Base-by-base conservation (phyloP, 192 early-diverging fungal genomes). In the Umbelopsis vinacea region DNA sequence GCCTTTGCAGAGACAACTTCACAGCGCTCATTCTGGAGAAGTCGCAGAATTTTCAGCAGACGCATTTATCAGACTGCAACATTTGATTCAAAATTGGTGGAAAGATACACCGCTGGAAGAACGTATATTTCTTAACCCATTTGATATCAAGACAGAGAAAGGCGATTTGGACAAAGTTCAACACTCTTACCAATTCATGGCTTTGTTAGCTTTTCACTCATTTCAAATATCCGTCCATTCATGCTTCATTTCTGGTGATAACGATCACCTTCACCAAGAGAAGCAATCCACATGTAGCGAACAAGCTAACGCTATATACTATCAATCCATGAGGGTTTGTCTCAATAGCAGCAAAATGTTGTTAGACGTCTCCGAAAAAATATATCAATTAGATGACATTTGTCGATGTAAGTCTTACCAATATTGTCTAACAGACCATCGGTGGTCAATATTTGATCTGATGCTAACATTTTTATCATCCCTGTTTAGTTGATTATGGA, bases 291-390 rank as follows among this genome's bases (percentile, higher is more conserved):
- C 19, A 8, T 63, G 35, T 33, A 35, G 33, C 57, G 17, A 37
- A 26, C 33, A 63, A 29, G 33, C 57, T 7, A 37, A 37, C 3
- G 57, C 57, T 5, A 63, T 63, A 17, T 29, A 63, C 33, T n/a
- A 63, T n/a, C 57, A 63, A n/a, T 22, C 57, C 11, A 63, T 63
- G 57, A 26, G 57, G 37, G 15, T 63, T 17, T 63, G 57, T 19
- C 33, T 63, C 6, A 26, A 35, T 35, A 63, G 57, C 15, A 29
- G 24, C 11, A 63, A 63, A 19, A 26, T 26, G 15, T 17, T 63
- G 15, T 35, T 63, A 37, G 26, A 12, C 33, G 37, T 63, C 15
- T 6, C 15, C 15, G 24, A 63, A 14, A 29, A 29, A 15, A n/a
- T 63, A 5, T 17, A 15, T 0, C 24, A 63, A 2, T 8, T 63